Percentiles rank a stretch among this genome's conserved stretches.
Evolutionary conservation across 2,329 filamentous ascomycete genomes (phyloP).

Genomic region (Xylaria digitata): DNA sequence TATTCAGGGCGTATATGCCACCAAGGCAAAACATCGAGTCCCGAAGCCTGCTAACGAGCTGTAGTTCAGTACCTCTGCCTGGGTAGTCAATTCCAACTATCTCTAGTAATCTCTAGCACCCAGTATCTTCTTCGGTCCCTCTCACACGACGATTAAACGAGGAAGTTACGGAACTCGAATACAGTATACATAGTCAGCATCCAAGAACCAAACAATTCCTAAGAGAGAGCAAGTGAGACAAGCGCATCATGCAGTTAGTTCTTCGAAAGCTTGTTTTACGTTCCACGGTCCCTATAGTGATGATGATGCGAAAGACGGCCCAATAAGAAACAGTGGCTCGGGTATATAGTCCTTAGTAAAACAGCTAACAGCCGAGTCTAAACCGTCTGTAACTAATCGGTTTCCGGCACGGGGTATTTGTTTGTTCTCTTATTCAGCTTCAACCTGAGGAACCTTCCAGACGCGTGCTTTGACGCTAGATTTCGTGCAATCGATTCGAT

Average conservation of each 20-base stretch:
- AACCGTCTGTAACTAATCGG: neutral
- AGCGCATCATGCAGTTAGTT: too few relatives aligned
- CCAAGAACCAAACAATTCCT: neutral
- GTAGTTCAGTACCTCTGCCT: too few relatives aligned
- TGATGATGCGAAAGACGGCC: too few relatives aligned
- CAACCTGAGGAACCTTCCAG: neutral
- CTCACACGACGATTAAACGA: too few relatives aligned
- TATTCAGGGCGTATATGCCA: too few relatives aligned
- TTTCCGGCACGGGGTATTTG: neutral
- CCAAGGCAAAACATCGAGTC: too few relatives aligned
- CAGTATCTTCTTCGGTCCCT: neutral
- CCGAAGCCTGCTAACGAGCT: too few relatives aligned
- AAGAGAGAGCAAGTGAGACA: neutral
- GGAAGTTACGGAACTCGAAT: too few relatives aligned
- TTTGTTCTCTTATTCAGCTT: neutral
- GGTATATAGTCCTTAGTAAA: neutral
- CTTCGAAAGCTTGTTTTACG: neutral
- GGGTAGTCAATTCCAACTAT: too few relatives aligned
- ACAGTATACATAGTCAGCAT: neutral
- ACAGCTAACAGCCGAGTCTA: neutral
- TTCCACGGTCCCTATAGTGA: neutral
- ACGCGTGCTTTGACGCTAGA: neutral
- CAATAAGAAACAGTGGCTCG: neutral
- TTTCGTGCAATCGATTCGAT: neutral
- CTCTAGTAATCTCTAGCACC: too few relatives aligned